Evolutionary conservation across 1,284 basidiomycete species (phyloP).

Genomic region (Anthracocystis panici-leucophaei): DNA sequence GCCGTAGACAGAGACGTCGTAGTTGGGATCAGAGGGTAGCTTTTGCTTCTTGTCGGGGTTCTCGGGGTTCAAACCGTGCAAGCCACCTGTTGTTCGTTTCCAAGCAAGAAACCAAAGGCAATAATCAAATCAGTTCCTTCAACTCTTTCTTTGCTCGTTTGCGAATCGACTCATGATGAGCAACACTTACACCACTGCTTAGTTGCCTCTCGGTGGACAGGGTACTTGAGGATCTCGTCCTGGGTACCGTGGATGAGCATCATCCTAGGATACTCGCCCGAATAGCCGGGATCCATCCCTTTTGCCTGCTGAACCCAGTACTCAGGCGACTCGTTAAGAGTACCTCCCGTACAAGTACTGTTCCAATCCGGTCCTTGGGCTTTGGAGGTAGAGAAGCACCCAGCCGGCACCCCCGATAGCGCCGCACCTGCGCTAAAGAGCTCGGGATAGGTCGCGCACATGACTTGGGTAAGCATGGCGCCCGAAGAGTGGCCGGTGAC

Average conservation of each 20-base stretch:
- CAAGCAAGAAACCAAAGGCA: too few relatives aligned
- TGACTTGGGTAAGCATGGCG: slow-evolving; percentile 23
- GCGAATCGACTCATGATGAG: too few relatives aligned
- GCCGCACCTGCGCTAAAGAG: slow-evolving; percentile 13
- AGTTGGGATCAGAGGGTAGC: slow-evolving; percentile 15
- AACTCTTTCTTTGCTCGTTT: too few relatives aligned
- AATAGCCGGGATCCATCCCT: slow-evolving; percentile 16
- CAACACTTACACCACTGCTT: slow-evolving; percentile 12
- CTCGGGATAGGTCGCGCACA: slow-evolving; percentile 17
- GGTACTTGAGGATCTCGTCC: neutral
- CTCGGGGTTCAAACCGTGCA: slow-evolving; percentile 12
- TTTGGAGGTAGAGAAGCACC: slow-evolving; percentile 15
- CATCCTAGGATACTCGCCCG: neutral
- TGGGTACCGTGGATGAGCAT: neutral
- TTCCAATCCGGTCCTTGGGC: slow-evolving; percentile 19
- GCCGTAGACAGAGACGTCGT: slow-evolving; percentile 22
- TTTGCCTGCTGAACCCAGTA: slow-evolving; percentile 27
- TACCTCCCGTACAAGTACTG: slow-evolving; percentile 15
- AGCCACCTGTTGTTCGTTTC: neutral
- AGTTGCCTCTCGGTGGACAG: neutral
- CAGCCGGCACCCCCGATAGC: too few relatives aligned
- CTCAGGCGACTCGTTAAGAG: slow-evolving; percentile 3
- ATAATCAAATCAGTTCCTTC: too few relatives aligned
- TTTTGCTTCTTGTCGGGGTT: slow-evolving; percentile 17
- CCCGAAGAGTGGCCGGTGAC: slow-evolving; percentile 18